Base-by-base conservation (phyloP, 148 eudicot genomes). In the Vaccinium corymbosum region DNA sequence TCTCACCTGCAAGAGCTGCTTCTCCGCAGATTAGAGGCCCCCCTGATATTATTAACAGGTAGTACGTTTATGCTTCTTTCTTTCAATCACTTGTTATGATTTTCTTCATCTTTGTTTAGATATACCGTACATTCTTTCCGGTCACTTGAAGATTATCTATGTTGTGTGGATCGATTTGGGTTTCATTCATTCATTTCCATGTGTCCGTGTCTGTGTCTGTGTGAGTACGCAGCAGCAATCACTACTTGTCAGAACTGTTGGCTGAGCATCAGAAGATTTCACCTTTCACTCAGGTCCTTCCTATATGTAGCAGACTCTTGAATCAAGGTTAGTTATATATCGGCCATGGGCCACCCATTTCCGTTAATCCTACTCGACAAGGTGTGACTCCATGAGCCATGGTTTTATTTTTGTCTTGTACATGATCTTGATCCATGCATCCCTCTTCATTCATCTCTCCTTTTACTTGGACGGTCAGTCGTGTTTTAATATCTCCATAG, bases 231-330 rank as follows among this genome's bases (percentile, higher is more conserved):
- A 86, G 89, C 87, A 93, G 89, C 87, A 94, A 94, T 89, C 98
- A 95, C 88, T 97, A 97, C 90, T 89, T 95, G 92, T 86, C 95
- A 32, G 99, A 95, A 91, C 89, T 97, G 81, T 89, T 97, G 89
- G 93, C 90, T 10, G 99, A 97, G 88, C 99, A 95, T 88, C 98
- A 97, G 83, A 97, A 97, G 91, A 86, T 95, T 83, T 93, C 95
- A 3, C 98, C 99, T 38, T 97, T 97, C 85, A 88, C 90, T 89
- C 98, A 95, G 90, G 89, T 97, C 57, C 93, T 97, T 49, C 99
- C 99, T 15, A 90, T 94, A 49, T 97, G 96, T 85, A 94, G 90
- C 90, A 94, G 93, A 66, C 95, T 97, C 77, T 86, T 97, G 86
- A 95, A 95, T 95, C 98, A 97, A 97, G 99, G 99, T 97, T 7